Percentiles rank a stretch among this genome's conserved stretches.
phyloP scores from a whole-genome alignment of 257 asterid species.

The Perilla frutescens region DNA sequence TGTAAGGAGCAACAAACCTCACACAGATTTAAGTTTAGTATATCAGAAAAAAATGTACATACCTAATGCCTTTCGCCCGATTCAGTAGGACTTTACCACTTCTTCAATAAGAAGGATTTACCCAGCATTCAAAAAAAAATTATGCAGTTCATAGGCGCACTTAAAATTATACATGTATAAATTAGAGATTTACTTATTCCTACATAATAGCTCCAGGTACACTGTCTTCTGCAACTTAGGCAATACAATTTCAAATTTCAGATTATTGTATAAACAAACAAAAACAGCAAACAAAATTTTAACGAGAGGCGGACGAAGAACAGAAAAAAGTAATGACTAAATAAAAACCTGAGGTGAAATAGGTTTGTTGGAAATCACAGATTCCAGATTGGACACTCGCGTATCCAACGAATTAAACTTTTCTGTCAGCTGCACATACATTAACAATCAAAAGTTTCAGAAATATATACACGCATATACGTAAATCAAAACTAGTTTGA shows the following conservation, averaged over 20 bases:
- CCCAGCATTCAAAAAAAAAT: neutral
- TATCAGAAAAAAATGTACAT: neutral
- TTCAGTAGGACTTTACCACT: neutral
- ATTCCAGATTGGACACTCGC: slow-evolving; percentile 68
- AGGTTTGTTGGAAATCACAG: slow-evolving; percentile 38
- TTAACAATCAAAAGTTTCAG: neutral
- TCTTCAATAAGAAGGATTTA: neutral
- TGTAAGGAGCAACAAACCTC: neutral
- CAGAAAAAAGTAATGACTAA: neutral
- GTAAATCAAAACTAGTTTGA: neutral
- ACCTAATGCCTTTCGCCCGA: neutral
- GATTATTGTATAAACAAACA: neutral
- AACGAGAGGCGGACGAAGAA: neutral
- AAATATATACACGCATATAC: neutral
- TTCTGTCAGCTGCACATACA: slow-evolving; percentile 49
- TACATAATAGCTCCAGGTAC: slow-evolving; percentile 17
- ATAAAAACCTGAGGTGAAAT: slow-evolving; percentile 47
- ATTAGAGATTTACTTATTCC: slow-evolving; percentile 18
- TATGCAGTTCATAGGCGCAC: slow-evolving; percentile 3
- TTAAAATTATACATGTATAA: neutral
- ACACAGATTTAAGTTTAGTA: neutral
- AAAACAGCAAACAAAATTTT: neutral
- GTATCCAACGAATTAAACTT: slow-evolving; percentile 54
- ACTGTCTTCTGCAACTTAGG: neutral
- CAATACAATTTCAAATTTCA: slow-evolving; percentile 22